Evolutionary conservation across 140 eudicot species (phyloP), one percentile per base, ranked within the genome.

Genomic region (Cichorium intybus): DNA sequence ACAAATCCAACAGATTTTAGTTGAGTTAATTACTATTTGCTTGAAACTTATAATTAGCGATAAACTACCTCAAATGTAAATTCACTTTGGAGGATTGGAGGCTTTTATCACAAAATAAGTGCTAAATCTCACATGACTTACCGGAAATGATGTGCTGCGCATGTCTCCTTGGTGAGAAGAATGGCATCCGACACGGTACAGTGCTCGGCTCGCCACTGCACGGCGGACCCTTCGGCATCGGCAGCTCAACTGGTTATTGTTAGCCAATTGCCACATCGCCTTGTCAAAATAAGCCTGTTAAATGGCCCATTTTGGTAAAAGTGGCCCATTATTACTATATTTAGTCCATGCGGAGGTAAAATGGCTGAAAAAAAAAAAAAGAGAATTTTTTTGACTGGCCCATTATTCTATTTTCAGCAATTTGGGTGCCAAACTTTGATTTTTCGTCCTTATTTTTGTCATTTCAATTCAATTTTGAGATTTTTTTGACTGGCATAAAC

Each of bases 111-210:
- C 22, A 24, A 16, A 22, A 10, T 10, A 68, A 55, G 55, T 54
- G 15, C 18, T 41, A 56, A 68, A 10, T 37, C 7, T 15, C 28
- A 11, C 62, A 34, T 12, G 41, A 29, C 14, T 57, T 20, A 73
- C 72, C 66, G 60, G 37, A 45, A 31, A 64, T 29, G 29, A 52
- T 45, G 18, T 64, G 72, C 53, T 64, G 53, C 72, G 72, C 78
- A 73, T 73, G 14, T 52, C 48, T 37, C 34, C 46, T 33, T 11
- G 16, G 49, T 49, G 46, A 61, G 59, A 57, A 56, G 37, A 31
- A 18, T 11, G 11, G 23, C 31, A 5, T 17, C 43, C 66, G 49
- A 16, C 31, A 49, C 64, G 15, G 43, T 11, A 71, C 4, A 51
- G 52, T 50, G 77, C 64, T 37, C 71, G n/a, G n/a, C n/a, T n/a